phyloP scores from a whole-genome alignment of 306 rosid genomes.

The Prunus mongolica region DNA sequence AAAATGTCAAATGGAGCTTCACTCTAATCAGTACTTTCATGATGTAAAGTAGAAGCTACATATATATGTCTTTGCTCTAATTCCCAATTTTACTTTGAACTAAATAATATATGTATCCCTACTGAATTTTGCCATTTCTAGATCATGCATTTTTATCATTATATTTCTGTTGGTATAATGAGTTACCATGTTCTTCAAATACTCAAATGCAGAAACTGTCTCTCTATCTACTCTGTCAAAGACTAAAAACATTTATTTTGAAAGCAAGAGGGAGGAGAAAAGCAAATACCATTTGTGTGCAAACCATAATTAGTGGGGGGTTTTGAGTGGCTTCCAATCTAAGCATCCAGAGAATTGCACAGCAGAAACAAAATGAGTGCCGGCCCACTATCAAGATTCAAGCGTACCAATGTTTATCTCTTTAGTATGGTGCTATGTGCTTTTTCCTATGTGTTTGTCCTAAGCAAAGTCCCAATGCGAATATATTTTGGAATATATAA shows the following conservation, averaged over 20 bases:
- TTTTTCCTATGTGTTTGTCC: background rate
- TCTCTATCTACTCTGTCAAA: too few species aligned
- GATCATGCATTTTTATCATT: background rate
- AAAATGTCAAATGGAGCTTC: background rate
- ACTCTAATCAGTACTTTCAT: background rate
- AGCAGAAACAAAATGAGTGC: slow-evolving; percentile 16
- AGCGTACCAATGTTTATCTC: background rate
- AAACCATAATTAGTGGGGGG: background rate
- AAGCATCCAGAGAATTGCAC: slow-evolving; percentile 28
- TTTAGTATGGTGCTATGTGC: slow-evolving; percentile 4
- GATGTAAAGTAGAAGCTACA: background rate
- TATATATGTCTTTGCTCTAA: background rate
- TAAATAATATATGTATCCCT: background rate
- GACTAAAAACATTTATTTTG: too few species aligned
- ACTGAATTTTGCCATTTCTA: background rate
- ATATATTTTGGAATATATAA: background rate
- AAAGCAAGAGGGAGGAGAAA: too few species aligned
- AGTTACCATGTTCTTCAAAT: background rate
- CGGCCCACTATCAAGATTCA: slow-evolving; percentile 20
- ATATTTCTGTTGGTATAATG: background rate
- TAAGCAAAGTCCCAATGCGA: background rate
- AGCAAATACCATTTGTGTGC: background rate
- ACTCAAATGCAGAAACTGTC: too few species aligned
- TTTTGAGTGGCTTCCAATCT: slow-evolving; percentile 37
- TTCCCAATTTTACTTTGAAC: slow-evolving; percentile 9